A percentile compares a stretch with the other conserved stretches of the same genome.
Conservation (phyloP, 2,329 filamentous ascomycete species). For the Trichoderma semiorbis region DNA sequence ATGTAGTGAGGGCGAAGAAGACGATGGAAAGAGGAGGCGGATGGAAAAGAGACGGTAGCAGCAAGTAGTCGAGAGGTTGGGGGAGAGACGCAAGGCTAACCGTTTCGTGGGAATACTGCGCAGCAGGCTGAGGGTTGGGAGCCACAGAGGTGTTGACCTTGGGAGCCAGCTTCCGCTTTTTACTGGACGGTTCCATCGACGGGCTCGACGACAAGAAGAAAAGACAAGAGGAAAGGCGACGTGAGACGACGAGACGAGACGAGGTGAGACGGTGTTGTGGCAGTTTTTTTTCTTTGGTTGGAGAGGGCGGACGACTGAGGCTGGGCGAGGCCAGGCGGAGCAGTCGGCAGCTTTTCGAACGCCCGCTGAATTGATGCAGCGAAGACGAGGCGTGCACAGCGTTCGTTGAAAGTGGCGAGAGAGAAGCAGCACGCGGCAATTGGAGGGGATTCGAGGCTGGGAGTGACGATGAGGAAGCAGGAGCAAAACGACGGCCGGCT, state of each 20-base stretch:
- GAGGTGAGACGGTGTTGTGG: background rate
- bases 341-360: background rate
- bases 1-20: background rate
- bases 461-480: slow-evolving; percentile 19
- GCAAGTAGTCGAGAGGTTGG: background rate
- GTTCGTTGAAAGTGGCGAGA: background rate
- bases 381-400: background rate
- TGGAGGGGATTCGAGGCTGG: slow-evolving; percentile 6
- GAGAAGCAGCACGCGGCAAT: background rate
- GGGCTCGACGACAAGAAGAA: background rate
- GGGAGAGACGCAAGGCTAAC: slow-evolving; percentile 29
- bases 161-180: slow-evolving; percentile 44
- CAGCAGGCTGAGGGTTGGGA: slow-evolving; percentile 30
- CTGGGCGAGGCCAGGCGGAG: background rate
- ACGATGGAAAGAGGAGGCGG: background rate
- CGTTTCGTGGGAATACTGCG: slow-evolving; percentile 34
- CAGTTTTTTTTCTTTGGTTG: background rate
- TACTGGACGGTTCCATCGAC: slow-evolving; percentile 42
- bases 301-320: background rate
- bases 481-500: slow-evolving; percentile 16
- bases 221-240: background rate
- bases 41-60: background rate
- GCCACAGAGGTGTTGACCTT: slow-evolving; percentile 36
- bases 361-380: background rate
- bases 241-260: background rate